Evolutionary conservation across 148 eudicot species (phyloP).

Genomic region (Rheum nobile): DNA sequence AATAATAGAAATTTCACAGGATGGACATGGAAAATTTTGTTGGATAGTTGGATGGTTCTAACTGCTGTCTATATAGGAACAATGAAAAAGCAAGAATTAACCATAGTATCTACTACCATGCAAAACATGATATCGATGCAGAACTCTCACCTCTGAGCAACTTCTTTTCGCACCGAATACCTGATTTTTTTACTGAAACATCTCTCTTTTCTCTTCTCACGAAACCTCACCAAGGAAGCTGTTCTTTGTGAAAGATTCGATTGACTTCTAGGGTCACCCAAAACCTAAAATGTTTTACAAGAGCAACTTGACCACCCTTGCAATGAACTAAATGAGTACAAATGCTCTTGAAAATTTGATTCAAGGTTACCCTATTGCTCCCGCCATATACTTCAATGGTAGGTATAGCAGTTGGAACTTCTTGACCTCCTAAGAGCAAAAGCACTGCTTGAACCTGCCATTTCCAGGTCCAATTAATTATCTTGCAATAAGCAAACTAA

Average conservation of each 20-base stretch:
- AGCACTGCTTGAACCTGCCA: conserved; percentile 67
- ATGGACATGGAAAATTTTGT: too few species aligned
- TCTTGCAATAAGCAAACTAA: neutral
- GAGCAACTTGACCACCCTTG: neutral
- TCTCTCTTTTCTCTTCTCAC: conserved; percentile 28
- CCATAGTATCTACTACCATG: neutral
- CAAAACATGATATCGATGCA: neutral
- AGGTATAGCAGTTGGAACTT: conserved; percentile 29
- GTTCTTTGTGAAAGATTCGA: conserved; percentile 17
- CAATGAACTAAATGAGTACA: conserved; percentile 5
- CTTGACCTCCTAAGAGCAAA: conserved; percentile 54
- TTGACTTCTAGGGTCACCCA: conserved; percentile 19
- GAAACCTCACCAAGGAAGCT: conserved; percentile 24
- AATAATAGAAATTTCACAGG: too few species aligned
- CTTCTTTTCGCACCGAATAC: conserved; percentile 28
- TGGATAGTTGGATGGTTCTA: neutral
- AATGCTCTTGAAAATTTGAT: conserved; percentile 6
- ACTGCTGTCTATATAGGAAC: neutral
- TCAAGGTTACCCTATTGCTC: neutral
- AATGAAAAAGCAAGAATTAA: neutral
- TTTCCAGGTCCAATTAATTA: neutral
- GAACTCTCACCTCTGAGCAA: conserved; percentile 20
- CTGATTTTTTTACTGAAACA: conserved; percentile 22
- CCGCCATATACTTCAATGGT: conserved; percentile 6
- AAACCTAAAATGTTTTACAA: conserved; percentile 15